These are phyloP conservation scores for Calonectria pteridis DNA, from an alignment of 2,329 filamentous ascomycete genomes.

Conservation along the genomic window DNA sequence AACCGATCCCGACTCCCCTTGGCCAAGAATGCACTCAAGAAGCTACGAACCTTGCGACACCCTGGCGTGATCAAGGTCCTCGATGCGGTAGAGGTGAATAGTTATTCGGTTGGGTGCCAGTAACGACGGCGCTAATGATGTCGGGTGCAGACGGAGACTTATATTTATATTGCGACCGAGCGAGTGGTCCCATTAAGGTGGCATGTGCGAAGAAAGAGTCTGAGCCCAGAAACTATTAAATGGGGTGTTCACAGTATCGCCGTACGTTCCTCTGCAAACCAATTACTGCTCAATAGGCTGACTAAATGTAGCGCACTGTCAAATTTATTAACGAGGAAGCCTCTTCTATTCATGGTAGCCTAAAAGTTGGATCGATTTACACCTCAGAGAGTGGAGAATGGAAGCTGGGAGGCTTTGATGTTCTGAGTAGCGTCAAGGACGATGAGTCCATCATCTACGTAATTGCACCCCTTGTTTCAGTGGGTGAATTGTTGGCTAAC, in stretches of 20 bases:
- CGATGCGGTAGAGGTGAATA: slow-evolving; percentile 87
- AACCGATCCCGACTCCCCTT: slow-evolving; percentile 87
- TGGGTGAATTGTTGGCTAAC: slow-evolving; percentile 22
- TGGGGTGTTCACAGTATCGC: slow-evolving; percentile 93
- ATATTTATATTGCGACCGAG: slow-evolving; percentile 97
- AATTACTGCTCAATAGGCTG: slow-evolving; percentile 25
- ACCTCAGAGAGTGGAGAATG: slow-evolving; percentile 97
- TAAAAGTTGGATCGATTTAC: slow-evolving; percentile 89
- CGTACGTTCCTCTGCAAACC: slow-evolving; percentile 58
- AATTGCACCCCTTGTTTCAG: slow-evolving; percentile 19
- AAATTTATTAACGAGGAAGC: slow-evolving; percentile 98
- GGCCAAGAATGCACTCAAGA: slow-evolving; percentile 93
- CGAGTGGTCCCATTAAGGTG: slow-evolving; percentile 87
- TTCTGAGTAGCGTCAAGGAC: slow-evolving; percentile 94
- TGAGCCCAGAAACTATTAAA: slow-evolving; percentile 93
- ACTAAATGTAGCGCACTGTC: slow-evolving; percentile 77
- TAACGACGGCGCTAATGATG: slow-evolving; percentile 38
- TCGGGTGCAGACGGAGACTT: slow-evolving; percentile 80
- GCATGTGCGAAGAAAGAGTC: slow-evolving; percentile 88
- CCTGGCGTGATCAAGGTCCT: slow-evolving; percentile 94
- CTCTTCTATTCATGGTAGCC: slow-evolving; percentile 87
- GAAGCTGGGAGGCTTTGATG: slow-evolving; percentile 95
- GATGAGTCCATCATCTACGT: slow-evolving; percentile 94
- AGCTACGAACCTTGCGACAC: slow-evolving; percentile 91
- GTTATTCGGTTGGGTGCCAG: not conserved